Base-by-base conservation (phyloP, 257 asterid species). In the Plantago major region DNA sequence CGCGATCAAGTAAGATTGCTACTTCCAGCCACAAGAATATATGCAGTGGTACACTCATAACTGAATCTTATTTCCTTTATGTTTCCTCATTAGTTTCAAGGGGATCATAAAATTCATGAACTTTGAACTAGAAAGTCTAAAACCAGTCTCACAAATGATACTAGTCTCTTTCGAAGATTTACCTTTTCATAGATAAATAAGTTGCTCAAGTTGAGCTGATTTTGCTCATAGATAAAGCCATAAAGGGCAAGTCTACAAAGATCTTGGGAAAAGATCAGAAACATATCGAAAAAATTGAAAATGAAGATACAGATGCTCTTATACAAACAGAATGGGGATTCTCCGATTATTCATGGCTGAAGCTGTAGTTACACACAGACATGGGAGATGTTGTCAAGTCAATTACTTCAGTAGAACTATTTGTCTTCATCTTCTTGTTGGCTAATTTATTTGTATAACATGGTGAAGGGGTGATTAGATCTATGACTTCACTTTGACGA, bases 381-480 rank as follows among this genome's bases (percentile, higher is more conserved):
- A 86, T 40, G 42, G 96, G 97, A 55, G 94, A 89, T 46, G 74
- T 78, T 42, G 99, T 86, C 82, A 92, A 71, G 81, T 92, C 97
- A n/a, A 92, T 87, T 71, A 89, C 74, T 72, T 84, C 95, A 55
- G 85, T 83, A 64, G 57, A 62, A 46, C 47, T 10, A 73, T 45
- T 62, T 1, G 78, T 59, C 63, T 77, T 72, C 65, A 88, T 85
- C 78, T 68, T 91, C 82, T 82, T 83, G 69, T 71, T 65, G 47
- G 76, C 73, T 8, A 72, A 58, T 42, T 69, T 70, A 3, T 38
- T 57, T 10, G 11, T 46, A 52, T 51, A 56, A 76, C 84, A 69
- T 52, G 92, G 95, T 5, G 97, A 82, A 56, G 96, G 97, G 42
- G 96, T 82, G 22, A 68, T 71, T 50, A 87, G 26, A 55, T 87